Conservation (phyloP, 257 asterid species). For the Cordia subcordata region DNA sequence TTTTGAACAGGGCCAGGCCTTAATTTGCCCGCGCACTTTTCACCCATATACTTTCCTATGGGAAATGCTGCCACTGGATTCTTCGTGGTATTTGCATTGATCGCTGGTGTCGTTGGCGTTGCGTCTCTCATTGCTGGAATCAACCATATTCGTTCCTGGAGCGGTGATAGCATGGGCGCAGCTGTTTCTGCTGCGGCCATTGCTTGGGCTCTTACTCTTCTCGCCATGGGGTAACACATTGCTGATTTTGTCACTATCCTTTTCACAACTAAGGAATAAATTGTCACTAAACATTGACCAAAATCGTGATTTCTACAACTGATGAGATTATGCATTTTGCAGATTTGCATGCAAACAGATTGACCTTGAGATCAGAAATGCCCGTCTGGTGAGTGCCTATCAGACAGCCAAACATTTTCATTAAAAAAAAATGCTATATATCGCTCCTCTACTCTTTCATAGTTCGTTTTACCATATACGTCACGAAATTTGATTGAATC, state of each 20-base stretch:
- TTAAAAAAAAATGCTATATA: too few relatives aligned
- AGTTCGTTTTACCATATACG: too few relatives aligned
- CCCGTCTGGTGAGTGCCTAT: conserved; percentile 59
- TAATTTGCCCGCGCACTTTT: conserved; percentile 71
- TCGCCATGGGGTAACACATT: conserved; percentile 79
- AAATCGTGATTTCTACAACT: too few relatives aligned
- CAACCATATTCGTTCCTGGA: conserved; percentile 62
- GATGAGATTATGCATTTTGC: conserved; percentile 3
- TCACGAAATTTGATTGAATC: too few relatives aligned
- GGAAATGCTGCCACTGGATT: conserved; percentile 96
- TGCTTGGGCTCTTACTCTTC: conserved; percentile 83
- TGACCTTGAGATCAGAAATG: conserved; percentile 44
- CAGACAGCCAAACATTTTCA: too few relatives aligned
- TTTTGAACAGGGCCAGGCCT: conserved; percentile 53
- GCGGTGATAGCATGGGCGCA: conserved; percentile 46
- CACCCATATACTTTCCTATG: conserved; percentile 81
- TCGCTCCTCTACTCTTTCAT: too few relatives aligned
- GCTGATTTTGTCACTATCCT: neutral
- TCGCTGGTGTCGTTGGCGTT: conserved; percentile 81
- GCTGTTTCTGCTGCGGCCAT: conserved; percentile 65
- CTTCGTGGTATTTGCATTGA: conserved; percentile 61
- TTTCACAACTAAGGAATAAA: too few relatives aligned
- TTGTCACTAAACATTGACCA: too few relatives aligned
- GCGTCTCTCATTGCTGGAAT: conserved; percentile 63
- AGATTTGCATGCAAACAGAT: conserved; percentile 88